Percentiles rank a stretch among this genome's conserved stretches.
Evolutionary conservation across 352 stramenopile species (phyloP).

Genomic region (Pythium brachiatum): DNA sequence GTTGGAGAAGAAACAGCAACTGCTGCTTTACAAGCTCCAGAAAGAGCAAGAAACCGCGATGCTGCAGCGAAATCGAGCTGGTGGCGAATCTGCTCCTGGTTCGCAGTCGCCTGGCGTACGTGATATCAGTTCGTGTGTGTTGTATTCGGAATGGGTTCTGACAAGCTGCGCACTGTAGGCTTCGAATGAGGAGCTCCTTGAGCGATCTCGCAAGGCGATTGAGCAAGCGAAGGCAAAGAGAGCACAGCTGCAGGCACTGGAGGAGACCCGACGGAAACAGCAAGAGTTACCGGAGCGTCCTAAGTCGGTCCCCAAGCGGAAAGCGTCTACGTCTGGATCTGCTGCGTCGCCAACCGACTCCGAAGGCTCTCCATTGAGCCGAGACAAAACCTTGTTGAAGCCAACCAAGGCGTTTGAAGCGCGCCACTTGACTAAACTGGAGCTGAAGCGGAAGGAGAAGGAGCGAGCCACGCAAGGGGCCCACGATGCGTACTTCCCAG

Average conservation of each 20-base stretch:
- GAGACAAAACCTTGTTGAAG: slow-evolving; percentile 6
- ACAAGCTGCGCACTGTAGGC: slow-evolving; percentile 21
- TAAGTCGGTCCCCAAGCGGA: slow-evolving; percentile 18
- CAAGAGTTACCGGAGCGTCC: slow-evolving; percentile 43
- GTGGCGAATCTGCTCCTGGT: neutral
- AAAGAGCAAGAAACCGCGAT: slow-evolving; percentile 63
- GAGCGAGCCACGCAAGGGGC: slow-evolving; percentile 40
- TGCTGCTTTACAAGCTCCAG: slow-evolving; percentile 70
- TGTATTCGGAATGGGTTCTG: neutral
- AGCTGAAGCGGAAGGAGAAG: slow-evolving; percentile 38
- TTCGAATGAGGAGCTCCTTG: slow-evolving; percentile 41
- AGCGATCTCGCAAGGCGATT: slow-evolving; percentile 54
- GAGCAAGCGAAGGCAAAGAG: slow-evolving; percentile 55
- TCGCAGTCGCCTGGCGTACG: slow-evolving; percentile 31
- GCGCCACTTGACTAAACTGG: slow-evolving; percentile 41
- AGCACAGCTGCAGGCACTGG: slow-evolving; percentile 39
- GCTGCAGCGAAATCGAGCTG: slow-evolving; percentile 12
- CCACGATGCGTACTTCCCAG: slow-evolving; percentile 56
- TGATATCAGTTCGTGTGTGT: too few species aligned
- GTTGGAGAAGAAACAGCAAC: slow-evolving; percentile 73
- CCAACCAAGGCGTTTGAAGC: slow-evolving; percentile 56
- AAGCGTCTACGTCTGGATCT: neutral
- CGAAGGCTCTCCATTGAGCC: slow-evolving; percentile 4
- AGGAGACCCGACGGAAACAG: slow-evolving; percentile 36
- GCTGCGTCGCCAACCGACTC: slow-evolving; percentile 17